Base-by-base conservation (phyloP, 148 eudicot genomes). In the Fagopyrum tataricum region DNA sequence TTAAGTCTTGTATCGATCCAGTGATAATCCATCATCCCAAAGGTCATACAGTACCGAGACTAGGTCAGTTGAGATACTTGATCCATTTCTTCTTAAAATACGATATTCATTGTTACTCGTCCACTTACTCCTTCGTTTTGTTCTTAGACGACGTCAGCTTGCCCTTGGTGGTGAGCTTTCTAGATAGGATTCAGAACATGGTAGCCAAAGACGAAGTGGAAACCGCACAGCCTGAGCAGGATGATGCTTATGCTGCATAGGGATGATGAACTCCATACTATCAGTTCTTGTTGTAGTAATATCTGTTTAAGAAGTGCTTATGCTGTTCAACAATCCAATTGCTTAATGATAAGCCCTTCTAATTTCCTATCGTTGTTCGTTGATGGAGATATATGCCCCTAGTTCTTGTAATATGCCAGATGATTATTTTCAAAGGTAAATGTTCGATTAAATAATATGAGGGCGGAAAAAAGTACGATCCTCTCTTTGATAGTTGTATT, bases 11-110 rank as follows among this genome's bases (percentile, higher is more conserved):
- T 56, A 81, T 83, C 5, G 88, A 94, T 46, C 96, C 96, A 18
- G 9, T 84, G 43, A 80, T 94, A 14, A 88, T 94, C 71, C 86
- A 84, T 67, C 98, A 94, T 78, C 98, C 98, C 2, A 94, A 87
- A 82, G 98, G 98, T 72, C 98, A 94, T 72, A 94, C 98, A 3
- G 73, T 94, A 44, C 98, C 98, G 42, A 86, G 96, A 83, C 78
- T 94, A 71, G 97, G 98, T 91, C 10, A 37, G 69, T 15, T 31
- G 6, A 5, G 0, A 26, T 21, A 31, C 18, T 61, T 61, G 40
- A 15, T 61, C 5, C 4, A 37, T 62, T 31, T 37, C 44, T 14
- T 64, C 8, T 20, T 37, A 37, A 64, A 4, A 11, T 1, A 23
- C 2, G 13, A 55, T 23, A 1, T 2, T 58, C 64, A 7, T 23